phyloP scores from a whole-genome alignment of 805 yeast genomes.

The Yarrowia yakushimensis region DNA sequence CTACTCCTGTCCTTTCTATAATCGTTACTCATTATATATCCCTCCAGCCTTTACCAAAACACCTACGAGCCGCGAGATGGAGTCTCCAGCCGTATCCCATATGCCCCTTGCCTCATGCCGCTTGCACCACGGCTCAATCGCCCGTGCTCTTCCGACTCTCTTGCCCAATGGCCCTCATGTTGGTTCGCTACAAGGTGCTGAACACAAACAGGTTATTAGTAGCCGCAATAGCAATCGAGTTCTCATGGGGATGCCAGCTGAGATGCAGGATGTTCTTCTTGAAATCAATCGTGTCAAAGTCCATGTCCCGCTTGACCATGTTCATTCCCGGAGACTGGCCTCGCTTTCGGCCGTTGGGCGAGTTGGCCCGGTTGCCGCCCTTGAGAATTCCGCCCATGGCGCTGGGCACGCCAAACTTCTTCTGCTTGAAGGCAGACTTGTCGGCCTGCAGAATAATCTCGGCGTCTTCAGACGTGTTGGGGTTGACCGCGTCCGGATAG shows the following conservation, averaged over 20 bases:
- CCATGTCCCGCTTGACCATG: constrained; percentile 61
- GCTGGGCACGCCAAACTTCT: constrained; percentile 51
- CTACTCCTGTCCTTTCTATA: neutral
- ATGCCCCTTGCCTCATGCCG: neutral
- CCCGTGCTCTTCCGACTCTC: neutral
- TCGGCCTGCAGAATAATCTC: constrained; percentile 95
- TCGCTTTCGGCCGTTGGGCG: constrained; percentile 31
- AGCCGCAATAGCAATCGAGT: constrained; percentile 96
- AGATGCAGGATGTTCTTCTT: constrained; percentile 90
- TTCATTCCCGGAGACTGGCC: constrained; percentile 38
- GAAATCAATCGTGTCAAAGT: constrained; percentile 80
- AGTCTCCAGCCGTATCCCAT: neutral
- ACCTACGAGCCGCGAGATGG: neutral
- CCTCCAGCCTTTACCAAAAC: constrained; percentile 4
- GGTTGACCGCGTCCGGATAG: constrained; percentile 68
- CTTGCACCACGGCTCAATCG: neutral
- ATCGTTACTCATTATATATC: constrained; percentile 19
- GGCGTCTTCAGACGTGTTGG: constrained; percentile 42
- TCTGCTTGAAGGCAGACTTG: constrained; percentile 88
- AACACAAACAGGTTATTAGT: constrained; percentile 69
- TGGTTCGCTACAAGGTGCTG: constrained; percentile 33
- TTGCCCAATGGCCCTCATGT: neutral
- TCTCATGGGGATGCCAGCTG: constrained; percentile 98
- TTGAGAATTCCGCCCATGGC: constrained; percentile 42
- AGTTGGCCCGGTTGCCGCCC: constrained; percentile 23